Base-by-base conservation (phyloP, 345 rosid genomes). In the Combretum micranthum region DNA sequence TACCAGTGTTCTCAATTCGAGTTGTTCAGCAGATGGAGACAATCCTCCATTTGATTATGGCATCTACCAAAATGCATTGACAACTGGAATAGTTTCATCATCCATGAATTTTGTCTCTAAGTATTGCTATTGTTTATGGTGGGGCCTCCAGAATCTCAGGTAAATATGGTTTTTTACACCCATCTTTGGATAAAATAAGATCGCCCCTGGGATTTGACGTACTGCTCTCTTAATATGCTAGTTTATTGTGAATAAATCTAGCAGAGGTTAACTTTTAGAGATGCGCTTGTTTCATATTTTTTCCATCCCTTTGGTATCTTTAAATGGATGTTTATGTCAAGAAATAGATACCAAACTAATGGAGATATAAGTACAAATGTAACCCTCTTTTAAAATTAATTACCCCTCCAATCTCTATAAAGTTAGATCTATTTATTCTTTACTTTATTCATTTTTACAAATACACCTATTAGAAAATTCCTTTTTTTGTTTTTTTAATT, bases 121-220 rank as follows among this genome's bases (percentile, higher is more conserved):
- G 49, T 93, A 77, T 65, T 85, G 82, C 67, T 93, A 80, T 61
- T 93, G 96, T 70, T 77, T 89, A 56, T 93, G 99, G 99, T 93
- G 97, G 99, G 99, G 99, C n/a, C 85, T 93, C 52, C 97, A 89
- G 77, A 93, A 93, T 74, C 76, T 93, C 65, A 92, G 99, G 99
- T 92, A 59, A 52, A 42, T 47, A 13, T 20, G 42, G 42, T 23
- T 57, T 39, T 52, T 23, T 14, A 56, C 56, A 20, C 16, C 20
- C 53, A 50, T 3, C 15, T 50, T 46, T 7, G 3, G 5, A 12
- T 12, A 46, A 15, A 46, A 46, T 32, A 32, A 4, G 39, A 32
- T 32, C 9, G 39, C 39, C 39, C 39, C 39, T 32, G 39, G 39
- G 10, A 32, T 32, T 32, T 32, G 32, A 32, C 39, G 8, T 32